Conservation (phyloP, 2,329 filamentous ascomycete genomes). For the Fusarium papillatum region DNA sequence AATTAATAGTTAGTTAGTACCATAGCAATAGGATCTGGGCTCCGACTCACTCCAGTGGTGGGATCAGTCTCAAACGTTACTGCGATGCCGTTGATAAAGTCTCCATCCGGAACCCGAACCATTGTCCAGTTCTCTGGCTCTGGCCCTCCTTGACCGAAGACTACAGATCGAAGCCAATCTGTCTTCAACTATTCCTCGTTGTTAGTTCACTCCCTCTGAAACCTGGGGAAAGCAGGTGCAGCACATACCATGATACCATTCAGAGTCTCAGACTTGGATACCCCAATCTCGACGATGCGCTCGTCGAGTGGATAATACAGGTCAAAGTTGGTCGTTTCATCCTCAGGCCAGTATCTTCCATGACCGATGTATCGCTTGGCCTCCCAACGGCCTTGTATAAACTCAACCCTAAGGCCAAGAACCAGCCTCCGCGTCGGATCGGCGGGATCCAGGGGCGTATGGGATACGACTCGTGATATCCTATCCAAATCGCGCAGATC, state of each 20-base stretch:
- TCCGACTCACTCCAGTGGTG: background rate
- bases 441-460: background rate
- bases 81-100: background rate
- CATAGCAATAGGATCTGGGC: background rate
- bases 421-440: background rate
- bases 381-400: background rate
- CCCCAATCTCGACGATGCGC: slow-evolving; percentile 11
- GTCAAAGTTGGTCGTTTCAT: background rate
- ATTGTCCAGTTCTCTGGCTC: background rate
- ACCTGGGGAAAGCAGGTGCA: background rate
- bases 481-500: background rate
- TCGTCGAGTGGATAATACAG: slow-evolving; percentile 2
- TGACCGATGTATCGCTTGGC: background rate
- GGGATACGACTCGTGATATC: background rate
- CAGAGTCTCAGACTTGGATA: background rate
- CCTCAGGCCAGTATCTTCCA: background rate
- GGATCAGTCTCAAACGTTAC: background rate
- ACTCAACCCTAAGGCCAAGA: slow-evolving; percentile 2
- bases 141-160: background rate
- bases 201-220: background rate
- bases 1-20: background rate
- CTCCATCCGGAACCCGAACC: background rate
- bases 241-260: slow-evolving; percentile 10
- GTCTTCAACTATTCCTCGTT: background rate
- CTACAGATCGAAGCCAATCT: background rate